Evolutionary conservation across 1,284 basidiomycete genomes (phyloP).

Genomic region (Ganoderma resinaceum): DNA sequence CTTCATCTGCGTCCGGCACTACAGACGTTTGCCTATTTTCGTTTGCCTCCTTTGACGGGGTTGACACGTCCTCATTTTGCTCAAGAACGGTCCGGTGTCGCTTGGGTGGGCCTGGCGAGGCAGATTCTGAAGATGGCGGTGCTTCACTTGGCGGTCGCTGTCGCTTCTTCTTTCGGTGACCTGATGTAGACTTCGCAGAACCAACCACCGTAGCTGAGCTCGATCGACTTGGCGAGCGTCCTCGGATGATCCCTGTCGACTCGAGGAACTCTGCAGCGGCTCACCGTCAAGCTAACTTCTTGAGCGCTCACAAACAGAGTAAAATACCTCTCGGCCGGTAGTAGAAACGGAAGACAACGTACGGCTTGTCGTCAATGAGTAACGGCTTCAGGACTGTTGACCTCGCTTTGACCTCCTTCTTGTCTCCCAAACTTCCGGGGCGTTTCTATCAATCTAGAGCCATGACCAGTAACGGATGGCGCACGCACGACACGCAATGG

Average conservation of each 20-base stretch:
- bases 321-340: conserved; percentile 29
- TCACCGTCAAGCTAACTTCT: not conserved
- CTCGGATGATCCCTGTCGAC: conserved; percentile 21
- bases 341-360: conserved; percentile 25
- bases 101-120: not conserved
- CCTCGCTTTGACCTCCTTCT: conserved; percentile 12
- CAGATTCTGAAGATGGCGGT: not conserved
- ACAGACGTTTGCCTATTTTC: not conserved
- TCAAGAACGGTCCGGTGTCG: conserved; percentile 1
- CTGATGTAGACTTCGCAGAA: not conserved
- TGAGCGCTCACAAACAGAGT: not conserved
- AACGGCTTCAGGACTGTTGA: conserved; percentile 20
- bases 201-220: not conserved
- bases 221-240: not conserved
- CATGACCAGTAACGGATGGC: not conserved
- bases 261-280: conserved; percentile 19
- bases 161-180: conserved; percentile 8
- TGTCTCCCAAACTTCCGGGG: conserved; percentile 9
- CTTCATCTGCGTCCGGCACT: conserved; percentile 1
- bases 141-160: not conserved
- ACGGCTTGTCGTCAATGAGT: conserved; percentile 28
- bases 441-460: not conserved
- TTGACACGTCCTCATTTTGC: conserved; percentile 1
- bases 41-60: not conserved
- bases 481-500: conserved; percentile 22